Conservation (phyloP, 345 rosid genomes). For the Brassica napus region Da-Ae NC_063452.1:23593501-23594000, state of each 20-base stretch:
- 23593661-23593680: slow-evolving; percentile 53
- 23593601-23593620: slow-evolving; percentile 40
- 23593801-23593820: slow-evolving; percentile 89
- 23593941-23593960: slow-evolving; percentile 39
- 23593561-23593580: slow-evolving; percentile 83
- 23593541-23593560: slow-evolving; percentile 93
- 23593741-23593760: slow-evolving; percentile 62
- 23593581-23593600: slow-evolving; percentile 52
- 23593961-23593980: slow-evolving; percentile 46
- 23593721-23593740: slow-evolving; percentile 66
- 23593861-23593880: slow-evolving; percentile 44
- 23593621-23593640: slow-evolving; percentile 34
- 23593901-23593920: slow-evolving; percentile 58
- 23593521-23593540: slow-evolving; percentile 71
- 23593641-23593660: slow-evolving; percentile 46
- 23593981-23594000: slow-evolving; percentile 47
- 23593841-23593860: slow-evolving; percentile 70
- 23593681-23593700: slow-evolving; percentile 61
- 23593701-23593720: slow-evolving; percentile 54
- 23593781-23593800: slow-evolving; percentile 86
- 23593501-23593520: slow-evolving; percentile 33
- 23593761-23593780: slow-evolving; percentile 91
- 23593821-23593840: slow-evolving; percentile 71
- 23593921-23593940: slow-evolving; percentile 40
- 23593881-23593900: slow-evolving; percentile 52